Percentiles rank a stretch among this genome's conserved stretches.
phyloP scores from a whole-genome alignment of 257 asterid genomes.

The Vinca minor region DNA sequence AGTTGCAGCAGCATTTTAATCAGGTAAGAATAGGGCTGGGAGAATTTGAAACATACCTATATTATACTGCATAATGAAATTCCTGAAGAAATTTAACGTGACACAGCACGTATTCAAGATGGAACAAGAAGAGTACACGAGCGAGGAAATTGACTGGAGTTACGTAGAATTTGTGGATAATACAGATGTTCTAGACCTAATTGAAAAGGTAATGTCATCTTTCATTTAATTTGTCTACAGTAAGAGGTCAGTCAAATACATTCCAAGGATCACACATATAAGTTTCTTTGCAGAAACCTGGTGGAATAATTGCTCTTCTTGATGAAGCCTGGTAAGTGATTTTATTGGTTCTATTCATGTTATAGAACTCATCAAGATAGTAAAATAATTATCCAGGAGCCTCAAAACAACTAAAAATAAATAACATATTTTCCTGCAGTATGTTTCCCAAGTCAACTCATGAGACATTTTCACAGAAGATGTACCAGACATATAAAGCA shows the following conservation, averaged over 20 bases:
- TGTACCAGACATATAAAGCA: constrained; percentile 85
- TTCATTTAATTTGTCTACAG: neutral
- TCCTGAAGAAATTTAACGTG: constrained; percentile 9
- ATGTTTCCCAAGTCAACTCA: constrained; percentile 98
- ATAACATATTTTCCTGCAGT: constrained; percentile 46
- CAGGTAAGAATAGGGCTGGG: constrained; percentile 42
- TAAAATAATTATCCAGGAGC: neutral
- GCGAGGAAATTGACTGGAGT: constrained; percentile 94
- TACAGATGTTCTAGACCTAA: constrained; percentile 89
- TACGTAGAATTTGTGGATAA: constrained; percentile 92
- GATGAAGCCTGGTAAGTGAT: constrained; percentile 90
- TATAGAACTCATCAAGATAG: neutral
- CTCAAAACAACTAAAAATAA: too few relatives aligned
- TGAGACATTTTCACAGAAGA: constrained; percentile 91
- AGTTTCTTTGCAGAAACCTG: constrained; percentile 69
- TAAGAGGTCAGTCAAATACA: neutral
- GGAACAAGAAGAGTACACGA: constrained; percentile 95
- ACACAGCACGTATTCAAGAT: constrained; percentile 92
- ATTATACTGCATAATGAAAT: neutral
- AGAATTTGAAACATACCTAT: neutral
- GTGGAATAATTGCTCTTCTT: constrained; percentile 93
- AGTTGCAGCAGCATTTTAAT: constrained; percentile 96
- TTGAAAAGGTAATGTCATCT: constrained; percentile 63
- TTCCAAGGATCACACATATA: neutral
- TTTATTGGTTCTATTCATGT: constrained; percentile 5